Percentiles rank a stretch among this genome's conserved stretches.
These are phyloP conservation scores for Solanum clarkiae DNA, from an alignment of 257 asterid species.

Conservation along the genomic window DNA sequence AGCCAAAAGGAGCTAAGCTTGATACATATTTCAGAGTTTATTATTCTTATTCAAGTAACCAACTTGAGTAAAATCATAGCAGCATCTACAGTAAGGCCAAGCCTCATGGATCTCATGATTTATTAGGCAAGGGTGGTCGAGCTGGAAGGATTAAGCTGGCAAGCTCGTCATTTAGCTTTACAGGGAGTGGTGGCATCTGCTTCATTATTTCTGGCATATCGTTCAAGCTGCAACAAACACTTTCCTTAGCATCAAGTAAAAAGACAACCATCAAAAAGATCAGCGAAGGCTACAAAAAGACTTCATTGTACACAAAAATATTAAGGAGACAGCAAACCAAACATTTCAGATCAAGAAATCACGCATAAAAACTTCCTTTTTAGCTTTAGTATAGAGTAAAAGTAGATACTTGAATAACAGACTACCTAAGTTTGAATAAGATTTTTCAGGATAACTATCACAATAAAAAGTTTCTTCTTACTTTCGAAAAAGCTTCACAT, in stretches of 20 bases:
- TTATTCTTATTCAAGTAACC: conserved; percentile 13
- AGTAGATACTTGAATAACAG: background rate
- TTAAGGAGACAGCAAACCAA: background rate
- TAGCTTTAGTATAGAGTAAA: background rate
- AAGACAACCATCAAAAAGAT: background rate
- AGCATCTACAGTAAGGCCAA: conserved; percentile 1
- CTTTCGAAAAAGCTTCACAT: background rate
- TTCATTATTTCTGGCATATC: conserved; percentile 72
- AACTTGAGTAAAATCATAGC: background rate
- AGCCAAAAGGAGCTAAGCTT: background rate
- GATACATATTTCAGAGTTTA: conserved; percentile 14
- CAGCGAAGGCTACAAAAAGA: background rate
- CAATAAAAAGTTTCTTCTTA: background rate
- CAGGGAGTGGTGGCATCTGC: conserved; percentile 92
- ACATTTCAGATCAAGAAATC: background rate
- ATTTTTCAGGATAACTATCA: background rate
- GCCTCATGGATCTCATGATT: conserved; percentile 19
- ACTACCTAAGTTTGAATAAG: background rate
- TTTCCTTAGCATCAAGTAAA: conserved; percentile 5
- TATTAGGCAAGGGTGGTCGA: conserved; percentile 22
- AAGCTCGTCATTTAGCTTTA: conserved; percentile 66
- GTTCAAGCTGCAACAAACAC: conserved; percentile 31
- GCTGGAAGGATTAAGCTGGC: conserved; percentile 55
- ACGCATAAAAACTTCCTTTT: background rate
- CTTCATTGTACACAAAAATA: background rate